Evolutionary conservation across 352 stramenopile genomes (phyloP).

Genomic region (Globisporangium cystogenes): DNA sequence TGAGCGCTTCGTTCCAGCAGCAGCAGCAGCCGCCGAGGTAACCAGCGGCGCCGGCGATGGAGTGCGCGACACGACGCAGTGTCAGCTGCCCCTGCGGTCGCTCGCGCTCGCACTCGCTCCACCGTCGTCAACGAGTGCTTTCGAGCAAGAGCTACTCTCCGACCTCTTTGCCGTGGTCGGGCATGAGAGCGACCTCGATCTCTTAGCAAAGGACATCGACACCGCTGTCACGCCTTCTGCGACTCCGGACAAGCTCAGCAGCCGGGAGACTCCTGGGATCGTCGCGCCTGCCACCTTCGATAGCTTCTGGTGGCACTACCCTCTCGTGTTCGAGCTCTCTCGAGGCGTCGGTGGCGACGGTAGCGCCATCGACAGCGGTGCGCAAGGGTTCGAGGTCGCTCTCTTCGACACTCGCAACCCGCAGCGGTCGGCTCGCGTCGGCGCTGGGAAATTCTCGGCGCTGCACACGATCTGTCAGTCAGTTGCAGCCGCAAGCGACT

Average conservation of each 20-base stretch:
- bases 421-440: conserved; percentile 16
- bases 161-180: conserved; percentile 2
- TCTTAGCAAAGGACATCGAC: not conserved
- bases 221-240: conserved; percentile 15
- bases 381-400: conserved; percentile 12
- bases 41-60: not conserved
- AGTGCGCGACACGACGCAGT: not conserved
- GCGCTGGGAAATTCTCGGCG: conserved; percentile 17
- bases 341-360: not conserved
- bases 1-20: conserved; percentile 8
- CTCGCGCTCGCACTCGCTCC: conserved; percentile 3
- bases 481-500: not conserved
- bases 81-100: not conserved
- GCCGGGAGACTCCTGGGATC: conserved; percentile 1
- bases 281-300: not conserved
- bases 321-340: conserved; percentile 13
- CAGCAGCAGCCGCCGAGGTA: not conserved
- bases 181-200: not conserved
- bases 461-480: not conserved
- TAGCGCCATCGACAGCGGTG: no score
- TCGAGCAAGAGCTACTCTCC: not conserved
- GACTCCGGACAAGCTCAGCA: not conserved
- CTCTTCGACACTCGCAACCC: conserved; percentile 20
- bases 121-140: not conserved
- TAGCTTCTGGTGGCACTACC: conserved; percentile 31